These are phyloP conservation scores for Colletotrichum neosansevieriae DNA, from an alignment of 2,329 filamentous ascomycete genomes.

Conservation along the genomic window DNA sequence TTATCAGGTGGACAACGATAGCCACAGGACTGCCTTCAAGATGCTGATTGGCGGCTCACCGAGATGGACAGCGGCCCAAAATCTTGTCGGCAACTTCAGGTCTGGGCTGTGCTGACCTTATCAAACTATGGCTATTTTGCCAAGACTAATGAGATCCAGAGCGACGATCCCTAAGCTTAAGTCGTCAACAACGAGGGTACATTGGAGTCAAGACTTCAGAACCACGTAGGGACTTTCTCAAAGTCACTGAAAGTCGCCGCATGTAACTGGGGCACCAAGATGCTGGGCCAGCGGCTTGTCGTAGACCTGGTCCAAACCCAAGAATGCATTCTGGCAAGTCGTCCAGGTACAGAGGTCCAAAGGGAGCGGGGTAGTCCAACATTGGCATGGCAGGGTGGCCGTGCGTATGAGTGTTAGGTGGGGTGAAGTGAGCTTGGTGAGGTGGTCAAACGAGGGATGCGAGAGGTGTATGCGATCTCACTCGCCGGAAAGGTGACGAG, in stretches of 20 bases:
- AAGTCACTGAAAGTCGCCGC: constrained; percentile 22
- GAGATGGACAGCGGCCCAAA: not conserved
- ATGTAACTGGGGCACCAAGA: constrained; percentile 16
- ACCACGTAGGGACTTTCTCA: constrained; percentile 25
- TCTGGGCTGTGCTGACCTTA: constrained; percentile 6
- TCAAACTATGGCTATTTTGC: constrained; percentile 4
- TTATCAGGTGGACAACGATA: not conserved
- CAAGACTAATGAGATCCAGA: constrained; percentile 15
- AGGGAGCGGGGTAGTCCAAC: constrained; percentile 12
- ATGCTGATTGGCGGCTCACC: constrained; percentile 11
- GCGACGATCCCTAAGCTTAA: not conserved
- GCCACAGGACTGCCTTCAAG: not conserved
- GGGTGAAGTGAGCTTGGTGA: not conserved
- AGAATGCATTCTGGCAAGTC: constrained; percentile 14
- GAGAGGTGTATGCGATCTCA: constrained; percentile 11
- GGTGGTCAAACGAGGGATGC: constrained; percentile 9
- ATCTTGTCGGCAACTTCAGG: not conserved
- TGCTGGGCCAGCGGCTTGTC: constrained; percentile 20
- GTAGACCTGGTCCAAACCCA: constrained; percentile 10
- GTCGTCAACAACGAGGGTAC: not conserved
- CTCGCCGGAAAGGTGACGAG: constrained; percentile 10
- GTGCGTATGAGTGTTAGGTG: not conserved
- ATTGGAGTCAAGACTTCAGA: not conserved
- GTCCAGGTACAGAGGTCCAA: not conserved
- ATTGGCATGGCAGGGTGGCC: constrained; percentile 21